Evolutionary conservation across 2,329 filamentous ascomycete species (phyloP).

Genomic region (Daldinia sp.): DNA sequence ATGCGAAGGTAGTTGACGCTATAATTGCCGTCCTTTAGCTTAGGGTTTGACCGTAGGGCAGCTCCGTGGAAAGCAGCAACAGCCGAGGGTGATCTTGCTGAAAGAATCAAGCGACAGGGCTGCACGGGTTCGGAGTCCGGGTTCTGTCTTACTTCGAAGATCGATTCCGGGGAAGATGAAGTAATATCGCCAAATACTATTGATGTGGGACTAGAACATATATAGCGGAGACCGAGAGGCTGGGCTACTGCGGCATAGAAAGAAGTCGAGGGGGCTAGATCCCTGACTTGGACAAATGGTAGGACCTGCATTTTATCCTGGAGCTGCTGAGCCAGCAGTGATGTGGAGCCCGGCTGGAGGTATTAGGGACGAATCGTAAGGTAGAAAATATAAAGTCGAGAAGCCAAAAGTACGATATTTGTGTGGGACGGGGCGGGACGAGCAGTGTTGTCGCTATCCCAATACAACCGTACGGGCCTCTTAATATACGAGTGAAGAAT

Average conservation of each 20-base stretch:
- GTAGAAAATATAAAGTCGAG: constrained; percentile 2
- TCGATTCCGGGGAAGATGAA: constrained; percentile 47
- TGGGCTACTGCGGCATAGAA: constrained; percentile 85
- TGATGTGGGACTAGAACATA: constrained; percentile 53
- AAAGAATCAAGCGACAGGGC: constrained; percentile 67
- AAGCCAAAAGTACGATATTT: constrained; percentile 9
- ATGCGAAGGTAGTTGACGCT: constrained; percentile 41
- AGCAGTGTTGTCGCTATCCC: constrained; percentile 20
- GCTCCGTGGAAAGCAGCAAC: constrained; percentile 77
- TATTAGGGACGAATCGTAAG: constrained; percentile 23
- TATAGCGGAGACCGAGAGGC: constrained; percentile 77
- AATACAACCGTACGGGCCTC: constrained; percentile 13
- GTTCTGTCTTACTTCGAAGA: constrained; percentile 57
- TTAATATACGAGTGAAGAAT: constrained; percentile 13
- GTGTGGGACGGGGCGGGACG: constrained; percentile 20
- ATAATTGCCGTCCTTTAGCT: constrained; percentile 59
- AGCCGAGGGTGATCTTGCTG: constrained; percentile 69
- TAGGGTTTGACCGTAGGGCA: constrained; percentile 68
- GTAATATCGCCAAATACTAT: constrained; percentile 54
- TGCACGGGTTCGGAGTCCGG: constrained; percentile 49
- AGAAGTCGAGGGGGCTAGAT: constrained; percentile 80
- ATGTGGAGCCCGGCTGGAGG: constrained; percentile 15
- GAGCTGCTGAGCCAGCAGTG: constrained; percentile 30
- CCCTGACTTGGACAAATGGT: constrained; percentile 71
- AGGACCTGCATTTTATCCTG: constrained; percentile 48